These are phyloP conservation scores for Arabis hirsuta DNA, from an alignment of 345 rosid genomes.

Conservation along the genomic window DNA sequence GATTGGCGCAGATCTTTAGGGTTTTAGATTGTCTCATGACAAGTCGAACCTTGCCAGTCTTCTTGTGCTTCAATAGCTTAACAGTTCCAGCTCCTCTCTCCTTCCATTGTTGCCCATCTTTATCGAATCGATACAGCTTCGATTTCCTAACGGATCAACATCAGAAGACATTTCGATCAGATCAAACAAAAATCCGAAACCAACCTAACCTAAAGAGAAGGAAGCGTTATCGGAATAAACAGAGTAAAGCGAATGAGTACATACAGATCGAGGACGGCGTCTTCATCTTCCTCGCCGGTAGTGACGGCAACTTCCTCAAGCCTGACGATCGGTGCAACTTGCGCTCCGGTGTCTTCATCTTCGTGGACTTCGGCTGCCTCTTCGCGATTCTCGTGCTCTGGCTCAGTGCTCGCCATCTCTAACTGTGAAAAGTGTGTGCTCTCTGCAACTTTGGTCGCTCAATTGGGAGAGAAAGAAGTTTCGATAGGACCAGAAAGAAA, in stretches of 20 bases:
- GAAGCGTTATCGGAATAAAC: not conserved
- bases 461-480: slow-evolving; percentile 38
- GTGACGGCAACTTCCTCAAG: slow-evolving; percentile 82
- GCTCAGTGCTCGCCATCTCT: slow-evolving; percentile 62
- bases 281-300: slow-evolving; percentile 90
- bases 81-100: slow-evolving; percentile 92
- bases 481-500: not conserved
- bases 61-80: slow-evolving; percentile 81
- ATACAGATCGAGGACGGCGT: slow-evolving; percentile 77
- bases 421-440: slow-evolving; percentile 1
- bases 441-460: slow-evolving; percentile 13
- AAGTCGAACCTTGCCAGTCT: slow-evolving; percentile 72
- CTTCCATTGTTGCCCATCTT: slow-evolving; percentile 87
- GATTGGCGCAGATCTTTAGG: slow-evolving; percentile 97
- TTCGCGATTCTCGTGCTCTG: slow-evolving; percentile 59
- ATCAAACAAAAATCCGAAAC: not conserved
- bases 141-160: slow-evolving; percentile 57
- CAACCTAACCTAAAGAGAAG: not conserved
- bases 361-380: slow-evolving; percentile 66
- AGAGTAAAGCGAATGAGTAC: slow-evolving; percentile 4
- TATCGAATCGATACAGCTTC: slow-evolving; percentile 83
- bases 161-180: not conserved
- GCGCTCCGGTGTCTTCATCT: slow-evolving; percentile 95
- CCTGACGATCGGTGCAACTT: slow-evolving; percentile 80
- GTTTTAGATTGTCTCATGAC: slow-evolving; percentile 93